Percentiles rank a stretch among this genome's conserved stretches.
These are phyloP conservation scores for Trametes villosa DNA, from an alignment of 768 basidiomycete genomes.

Conservation along the genomic window DNA sequence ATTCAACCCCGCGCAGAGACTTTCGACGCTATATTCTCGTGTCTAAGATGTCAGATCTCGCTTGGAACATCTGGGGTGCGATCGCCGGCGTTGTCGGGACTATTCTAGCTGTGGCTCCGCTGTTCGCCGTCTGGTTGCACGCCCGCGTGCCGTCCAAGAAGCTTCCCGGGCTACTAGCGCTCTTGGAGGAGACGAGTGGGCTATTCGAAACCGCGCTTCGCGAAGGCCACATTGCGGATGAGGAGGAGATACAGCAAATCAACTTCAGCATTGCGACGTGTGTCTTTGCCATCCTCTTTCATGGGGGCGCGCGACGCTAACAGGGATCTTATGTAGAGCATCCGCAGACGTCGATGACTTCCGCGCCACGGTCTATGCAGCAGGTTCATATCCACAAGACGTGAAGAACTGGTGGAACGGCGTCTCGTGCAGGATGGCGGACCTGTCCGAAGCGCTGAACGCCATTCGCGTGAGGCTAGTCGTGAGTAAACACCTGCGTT, in stretches of 20 bases:
- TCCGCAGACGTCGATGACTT: not conserved
- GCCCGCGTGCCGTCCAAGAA: not conserved
- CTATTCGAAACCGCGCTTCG: not conserved
- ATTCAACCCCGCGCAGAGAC: too few species aligned
- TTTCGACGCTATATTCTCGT: too few species aligned
- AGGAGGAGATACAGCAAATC: not conserved
- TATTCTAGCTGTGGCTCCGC: not conserved
- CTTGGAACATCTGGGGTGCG: slow-evolving; percentile 10
- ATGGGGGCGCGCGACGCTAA: too few species aligned
- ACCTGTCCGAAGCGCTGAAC: not conserved
- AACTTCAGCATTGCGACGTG: not conserved
- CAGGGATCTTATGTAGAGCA: not conserved
- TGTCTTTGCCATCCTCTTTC: not conserved
- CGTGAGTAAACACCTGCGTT: not conserved
- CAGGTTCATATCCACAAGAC: not conserved
- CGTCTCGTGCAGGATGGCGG: not conserved
- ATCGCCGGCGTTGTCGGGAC: slow-evolving; percentile 10
- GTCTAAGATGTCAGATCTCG: slow-evolving; percentile 7
- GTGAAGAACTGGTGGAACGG: not conserved
- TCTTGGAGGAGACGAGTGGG: not conserved
- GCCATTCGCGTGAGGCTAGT: not conserved
- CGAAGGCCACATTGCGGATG: slow-evolving; percentile 3
- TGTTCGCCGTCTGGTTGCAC: not conserved
- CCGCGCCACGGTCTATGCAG: not conserved
- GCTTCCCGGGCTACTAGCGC: not conserved